Percentiles rank a stretch among this genome's conserved stretches.
phyloP scores from a whole-genome alignment of 805 yeast species.

The Ogataea pini region DNA sequence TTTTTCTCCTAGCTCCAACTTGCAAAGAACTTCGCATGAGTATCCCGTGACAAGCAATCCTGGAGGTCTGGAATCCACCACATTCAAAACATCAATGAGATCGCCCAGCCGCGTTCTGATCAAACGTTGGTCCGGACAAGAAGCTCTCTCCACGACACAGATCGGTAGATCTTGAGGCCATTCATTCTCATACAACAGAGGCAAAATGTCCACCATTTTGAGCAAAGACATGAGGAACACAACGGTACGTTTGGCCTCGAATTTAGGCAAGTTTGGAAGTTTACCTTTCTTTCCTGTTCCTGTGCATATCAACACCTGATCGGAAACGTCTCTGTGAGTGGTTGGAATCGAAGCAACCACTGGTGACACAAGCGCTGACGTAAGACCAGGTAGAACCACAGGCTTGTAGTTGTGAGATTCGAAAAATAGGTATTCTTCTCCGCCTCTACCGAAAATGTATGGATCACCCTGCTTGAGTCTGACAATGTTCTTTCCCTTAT shows the following conservation, averaged over 20 bases:
- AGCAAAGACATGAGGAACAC: slow-evolving; percentile 90
- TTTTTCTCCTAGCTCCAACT: slow-evolving; percentile 22
- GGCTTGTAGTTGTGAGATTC: slow-evolving; percentile 67
- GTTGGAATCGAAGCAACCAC: slow-evolving; percentile 82
- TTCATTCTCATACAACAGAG: slow-evolving; percentile 43
- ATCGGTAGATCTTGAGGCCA: slow-evolving; percentile 80
- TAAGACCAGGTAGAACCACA: slow-evolving; percentile 79
- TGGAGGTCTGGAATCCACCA: slow-evolving; percentile 87
- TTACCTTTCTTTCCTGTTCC: slow-evolving; percentile 92
- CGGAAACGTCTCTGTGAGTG: slow-evolving; percentile 89
- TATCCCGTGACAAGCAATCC: slow-evolving; percentile 83
- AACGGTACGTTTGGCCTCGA: slow-evolving; percentile 71
- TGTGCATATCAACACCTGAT: slow-evolving; percentile 89
- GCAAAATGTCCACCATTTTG: slow-evolving; percentile 59
- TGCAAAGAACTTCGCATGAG: slow-evolving; percentile 51
- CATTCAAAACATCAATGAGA: slow-evolving; percentile 71
- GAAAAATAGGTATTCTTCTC: slow-evolving; percentile 83
- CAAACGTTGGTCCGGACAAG: slow-evolving; percentile 90
- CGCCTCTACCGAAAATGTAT: slow-evolving; percentile 94
- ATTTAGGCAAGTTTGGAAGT: slow-evolving; percentile 76
- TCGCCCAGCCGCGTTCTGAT: slow-evolving; percentile 69
- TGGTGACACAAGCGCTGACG: slow-evolving; percentile 89
- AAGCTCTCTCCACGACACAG: slow-evolving; percentile 86
- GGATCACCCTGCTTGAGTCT: slow-evolving; percentile 97
- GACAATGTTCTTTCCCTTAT: slow-evolving; percentile 74